Base-by-base conservation (phyloP, 2,329 filamentous ascomycete genomes). In the Aspergillus flavus region DNA sequence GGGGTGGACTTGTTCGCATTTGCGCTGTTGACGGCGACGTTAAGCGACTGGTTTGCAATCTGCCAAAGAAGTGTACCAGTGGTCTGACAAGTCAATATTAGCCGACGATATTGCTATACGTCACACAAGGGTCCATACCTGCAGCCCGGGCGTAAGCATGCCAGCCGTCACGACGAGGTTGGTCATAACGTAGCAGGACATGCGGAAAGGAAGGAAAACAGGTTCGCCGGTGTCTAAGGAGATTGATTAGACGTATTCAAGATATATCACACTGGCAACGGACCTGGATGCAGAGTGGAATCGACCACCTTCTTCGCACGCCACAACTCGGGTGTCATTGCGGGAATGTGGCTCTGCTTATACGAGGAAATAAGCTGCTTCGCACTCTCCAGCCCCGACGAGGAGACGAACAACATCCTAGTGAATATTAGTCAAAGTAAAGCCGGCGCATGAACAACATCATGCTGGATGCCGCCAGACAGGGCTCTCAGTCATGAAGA, bases 1-100 rank as follows among this genome's bases (percentile, higher is more conserved):
- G 94, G 93, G 3, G 93, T 94, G 45, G 93, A 97, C 80, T 99
- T 99, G 86, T 99, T 99, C 67, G 94, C 93, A 78, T 99, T 99
- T 75, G 94, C 92, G 77, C 89, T 93, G 85, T 99, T 99, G 85
- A 99, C 94, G 69, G 93, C 94, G 32, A 99, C 95, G 78, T 99
- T 99, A 72, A 99, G 89, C 14, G 94, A 97, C 82, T 99, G 95
- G 81, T 99, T 99, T 69, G 91, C 88, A 63, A 97, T 88, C 81
- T 99, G 95, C 95, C 95, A 99, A 69, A 90, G 89, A 43, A 98
- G 84, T 6, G 93, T 97, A 58, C 94, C 95, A 48, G 86, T 86
- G 52, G 90, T 97, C 85, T 91, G 68, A 19, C 41, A 3, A 16
- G 11, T 16, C 30, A 6, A 19, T 11, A 19, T 55, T 39, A 55